phyloP scores from a whole-genome alignment of 2,329 filamentous ascomycete species.

The Calycina marina region DNA sequence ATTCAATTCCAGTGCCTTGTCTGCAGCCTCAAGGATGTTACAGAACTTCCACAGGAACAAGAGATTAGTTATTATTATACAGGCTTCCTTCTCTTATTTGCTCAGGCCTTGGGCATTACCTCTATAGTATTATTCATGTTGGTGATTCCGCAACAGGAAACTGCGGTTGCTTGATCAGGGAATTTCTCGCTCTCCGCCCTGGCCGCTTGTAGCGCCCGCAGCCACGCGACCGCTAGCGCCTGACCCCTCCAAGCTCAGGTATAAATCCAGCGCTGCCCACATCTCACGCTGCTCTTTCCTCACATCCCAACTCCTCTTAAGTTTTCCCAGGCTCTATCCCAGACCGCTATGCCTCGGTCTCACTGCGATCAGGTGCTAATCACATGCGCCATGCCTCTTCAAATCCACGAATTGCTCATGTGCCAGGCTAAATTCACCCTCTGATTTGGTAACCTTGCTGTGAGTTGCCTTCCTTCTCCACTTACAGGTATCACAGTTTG shows the following conservation, averaged over 20 bases:
- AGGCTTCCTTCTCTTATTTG: no score
- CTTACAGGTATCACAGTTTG: slow-evolving; percentile 3
- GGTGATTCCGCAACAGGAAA: slow-evolving; percentile 3
- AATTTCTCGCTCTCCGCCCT: slow-evolving; percentile 1
- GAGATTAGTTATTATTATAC: no score
- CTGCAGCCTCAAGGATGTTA: no score
- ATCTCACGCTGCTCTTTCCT: neutral
- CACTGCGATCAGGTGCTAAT: neutral
- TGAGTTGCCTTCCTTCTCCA: slow-evolving; percentile 3
- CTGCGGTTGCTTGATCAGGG: slow-evolving; percentile 2
- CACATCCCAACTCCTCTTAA: neutral
- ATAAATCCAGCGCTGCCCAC: slow-evolving; percentile 1
- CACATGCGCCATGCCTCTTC: neutral
- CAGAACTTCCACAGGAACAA: no score
- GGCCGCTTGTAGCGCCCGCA: neutral
- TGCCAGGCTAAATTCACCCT: neutral
- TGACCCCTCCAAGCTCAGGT: slow-evolving; percentile 1
- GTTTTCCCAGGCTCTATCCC: neutral
- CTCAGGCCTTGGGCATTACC: no score
- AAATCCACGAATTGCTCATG: neutral
- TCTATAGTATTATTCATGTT: slow-evolving; percentile 3
- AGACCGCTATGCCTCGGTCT: neutral
- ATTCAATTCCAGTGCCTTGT: no score
- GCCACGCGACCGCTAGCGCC: neutral
- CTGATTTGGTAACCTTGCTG: slow-evolving; percentile 1